Conservation (phyloP, 1,284 basidiomycete species). For the Anthracocystis walkeri region DNA sequence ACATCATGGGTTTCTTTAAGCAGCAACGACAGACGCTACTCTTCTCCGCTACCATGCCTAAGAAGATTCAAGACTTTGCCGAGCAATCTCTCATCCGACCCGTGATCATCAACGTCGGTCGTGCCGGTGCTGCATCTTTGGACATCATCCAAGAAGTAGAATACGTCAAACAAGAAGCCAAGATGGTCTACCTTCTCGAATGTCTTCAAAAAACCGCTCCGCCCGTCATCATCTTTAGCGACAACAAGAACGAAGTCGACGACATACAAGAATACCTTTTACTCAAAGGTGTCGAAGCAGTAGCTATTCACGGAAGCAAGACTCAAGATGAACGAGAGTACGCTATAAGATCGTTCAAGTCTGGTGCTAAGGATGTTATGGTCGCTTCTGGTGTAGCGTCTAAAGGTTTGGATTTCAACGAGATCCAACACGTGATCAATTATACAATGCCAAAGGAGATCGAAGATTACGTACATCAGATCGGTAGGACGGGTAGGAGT, state of each 20-base stretch:
- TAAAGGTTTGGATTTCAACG: constrained; percentile 97
- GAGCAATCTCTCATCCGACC: constrained; percentile 93
- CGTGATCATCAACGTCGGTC: constrained; percentile 94
- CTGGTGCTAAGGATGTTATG: constrained; percentile 98
- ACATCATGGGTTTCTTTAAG: constrained; percentile 98
- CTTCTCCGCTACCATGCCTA: constrained; percentile 98
- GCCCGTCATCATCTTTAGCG: constrained; percentile 96
- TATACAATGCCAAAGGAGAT: constrained; percentile 99
- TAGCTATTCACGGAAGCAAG: constrained; percentile 98
- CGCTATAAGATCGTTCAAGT: constrained; percentile 96
- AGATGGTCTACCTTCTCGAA: constrained; percentile 98
- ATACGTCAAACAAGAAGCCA: constrained; percentile 98
- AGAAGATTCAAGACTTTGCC: constrained; percentile 98
- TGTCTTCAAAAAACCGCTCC: constrained; percentile 98
- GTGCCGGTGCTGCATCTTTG: constrained; percentile 95
- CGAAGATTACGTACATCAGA: constrained; percentile 82
- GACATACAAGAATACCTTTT: constrained; percentile 98
- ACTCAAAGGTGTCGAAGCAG: constrained; percentile 96
- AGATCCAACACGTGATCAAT: constrained; percentile 97
- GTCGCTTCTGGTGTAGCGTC: constrained; percentile 97
- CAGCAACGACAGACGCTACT: constrained; percentile 95
- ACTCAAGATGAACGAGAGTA: constrained; percentile 99
- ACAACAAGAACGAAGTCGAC: constrained; percentile 99
- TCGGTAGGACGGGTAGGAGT: constrained; percentile 95
- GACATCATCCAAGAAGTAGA: constrained; percentile 98